These are phyloP conservation scores for Gnetum montanum DNA, from an alignment of 75 land plant genomes.

Conservation along the genomic window DNA sequence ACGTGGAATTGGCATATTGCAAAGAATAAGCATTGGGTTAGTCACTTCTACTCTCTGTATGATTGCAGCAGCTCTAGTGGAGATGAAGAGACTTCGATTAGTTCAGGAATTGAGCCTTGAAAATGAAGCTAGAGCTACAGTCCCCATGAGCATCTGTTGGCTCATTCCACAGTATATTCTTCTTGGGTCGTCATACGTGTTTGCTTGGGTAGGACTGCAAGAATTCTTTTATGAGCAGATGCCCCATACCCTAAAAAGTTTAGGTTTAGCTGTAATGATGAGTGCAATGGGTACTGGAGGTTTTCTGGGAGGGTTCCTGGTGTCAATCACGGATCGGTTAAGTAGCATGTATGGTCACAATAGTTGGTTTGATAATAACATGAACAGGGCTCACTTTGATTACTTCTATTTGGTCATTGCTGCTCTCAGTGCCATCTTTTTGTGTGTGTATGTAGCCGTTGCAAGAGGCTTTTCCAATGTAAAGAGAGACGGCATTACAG, in stretches of 20 bases:
- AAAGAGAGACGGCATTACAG: not conserved
- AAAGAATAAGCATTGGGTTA: slow-evolving; percentile 66
- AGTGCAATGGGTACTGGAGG: slow-evolving; percentile 49
- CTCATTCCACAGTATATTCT: slow-evolving; percentile 48
- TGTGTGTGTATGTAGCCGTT: slow-evolving; percentile 23
- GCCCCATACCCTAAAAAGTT: slow-evolving; percentile 49
- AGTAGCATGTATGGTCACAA: slow-evolving; percentile 14
- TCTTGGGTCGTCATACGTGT: slow-evolving; percentile 39
- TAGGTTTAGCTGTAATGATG: slow-evolving; percentile 50
- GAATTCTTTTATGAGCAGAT: slow-evolving; percentile 74
- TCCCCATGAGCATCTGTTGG: slow-evolving; percentile 64
- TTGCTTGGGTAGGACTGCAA: slow-evolving; percentile 50
- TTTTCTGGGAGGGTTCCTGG: slow-evolving; percentile 32
- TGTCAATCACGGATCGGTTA: slow-evolving; percentile 21
- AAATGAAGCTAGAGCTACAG: slow-evolving; percentile 19
- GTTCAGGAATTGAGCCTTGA: slow-evolving; percentile 27
- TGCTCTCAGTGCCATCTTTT: slow-evolving; percentile 33
- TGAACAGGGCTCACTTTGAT: slow-evolving; percentile 59
- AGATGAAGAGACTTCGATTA: slow-evolving; percentile 27
- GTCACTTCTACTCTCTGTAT: slow-evolving; percentile 44
- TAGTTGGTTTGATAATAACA: slow-evolving; percentile 53
- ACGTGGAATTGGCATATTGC: slow-evolving; percentile 30
- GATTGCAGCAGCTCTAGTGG: slow-evolving; percentile 55
- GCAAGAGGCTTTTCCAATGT: slow-evolving; percentile 23
- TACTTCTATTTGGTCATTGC: slow-evolving; percentile 71